Percentiles rank a stretch among this genome's conserved stretches.
phyloP scores from a whole-genome alignment of 2,329 filamentous ascomycete genomes.

The Clarireedia paspali region DNA sequence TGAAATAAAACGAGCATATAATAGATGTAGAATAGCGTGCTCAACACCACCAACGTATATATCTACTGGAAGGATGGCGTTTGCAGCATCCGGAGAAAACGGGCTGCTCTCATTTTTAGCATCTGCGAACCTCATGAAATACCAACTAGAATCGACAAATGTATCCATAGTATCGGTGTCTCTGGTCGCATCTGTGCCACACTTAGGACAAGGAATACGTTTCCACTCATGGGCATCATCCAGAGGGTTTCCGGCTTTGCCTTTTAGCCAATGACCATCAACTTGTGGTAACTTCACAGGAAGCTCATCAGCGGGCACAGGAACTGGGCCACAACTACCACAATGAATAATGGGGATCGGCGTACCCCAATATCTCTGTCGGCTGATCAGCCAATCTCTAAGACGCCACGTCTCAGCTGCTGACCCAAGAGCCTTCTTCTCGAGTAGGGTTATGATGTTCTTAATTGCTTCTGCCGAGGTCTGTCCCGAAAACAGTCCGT shows the following conservation, averaged over 20 bases:
- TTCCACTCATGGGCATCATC: constrained; percentile 66
- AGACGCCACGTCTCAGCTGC: constrained; percentile 69
- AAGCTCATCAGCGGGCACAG: constrained; percentile 68
- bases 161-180: constrained; percentile 97
- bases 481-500: constrained; percentile 57
- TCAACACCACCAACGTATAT: constrained; percentile 87
- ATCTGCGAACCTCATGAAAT: constrained; percentile 75
- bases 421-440: constrained; percentile 48
- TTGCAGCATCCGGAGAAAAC: constrained; percentile 53
- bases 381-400: constrained; percentile 82
- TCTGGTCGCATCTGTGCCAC: constrained; percentile 60
- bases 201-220: constrained; percentile 68
- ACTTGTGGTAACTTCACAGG: constrained; percentile 69
- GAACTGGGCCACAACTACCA: constrained; percentile 64
- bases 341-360: constrained; percentile 89
- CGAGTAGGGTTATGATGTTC: constrained; percentile 50
- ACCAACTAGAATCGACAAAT: constrained; percentile 94
- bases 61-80: constrained; percentile 63
- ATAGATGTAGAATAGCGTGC: constrained; percentile 81
- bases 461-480: constrained; percentile 54
- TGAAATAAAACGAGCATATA: constrained; percentile 85
- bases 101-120: constrained; percentile 53
- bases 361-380: constrained; percentile 88
- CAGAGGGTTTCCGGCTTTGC: constrained; percentile 69
- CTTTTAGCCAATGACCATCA: constrained; percentile 58